A percentile compares a stretch with the other conserved stretches of the same genome.
Evolutionary conservation across 805 yeast species (phyloP).

Genomic region (Wickerhamiella alocasiicola): DNA sequence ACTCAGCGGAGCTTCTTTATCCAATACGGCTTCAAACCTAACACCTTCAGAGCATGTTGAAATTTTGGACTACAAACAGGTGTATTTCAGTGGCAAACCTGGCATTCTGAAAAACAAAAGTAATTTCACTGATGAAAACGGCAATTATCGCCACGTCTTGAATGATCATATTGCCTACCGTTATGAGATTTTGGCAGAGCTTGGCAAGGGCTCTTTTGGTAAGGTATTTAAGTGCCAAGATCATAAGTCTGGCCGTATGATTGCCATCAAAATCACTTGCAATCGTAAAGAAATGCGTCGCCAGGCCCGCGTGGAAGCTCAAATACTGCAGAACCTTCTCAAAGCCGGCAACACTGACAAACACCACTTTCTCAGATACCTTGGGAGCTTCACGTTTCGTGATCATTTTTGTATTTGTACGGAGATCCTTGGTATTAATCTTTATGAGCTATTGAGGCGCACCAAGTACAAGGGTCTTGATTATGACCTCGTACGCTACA

Average conservation of each 20-base stretch:
- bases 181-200: constrained; percentile 43
- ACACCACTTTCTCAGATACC: constrained; percentile 38
- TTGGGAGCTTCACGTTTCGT: constrained; percentile 64
- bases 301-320: constrained; percentile 70
- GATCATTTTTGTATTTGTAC: constrained; percentile 74
- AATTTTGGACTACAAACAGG: constrained; percentile 35
- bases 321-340: constrained; percentile 42
- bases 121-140: constrained; percentile 35
- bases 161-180: constrained; percentile 71
- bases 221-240: constrained; percentile 59
- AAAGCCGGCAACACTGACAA: constrained; percentile 26
- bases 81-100: constrained; percentile 40
- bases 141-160: constrained; percentile 42
- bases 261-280: constrained; percentile 69
- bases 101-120: constrained; percentile 19
- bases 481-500: constrained; percentile 26
- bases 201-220: constrained; percentile 77
- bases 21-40: constrained; percentile 21
- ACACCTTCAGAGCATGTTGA: constrained; percentile 52
- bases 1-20: constrained; percentile 18
- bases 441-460: constrained; percentile 41
- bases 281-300: constrained; percentile 61
- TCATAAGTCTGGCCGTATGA: constrained; percentile 42
- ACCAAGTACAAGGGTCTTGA: constrained; percentile 29
- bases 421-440: constrained; percentile 54